These are phyloP conservation scores for Paraurostyla sp. DNA, from an alignment of 73 alveolate species.

Conservation along the genomic window DNA sequence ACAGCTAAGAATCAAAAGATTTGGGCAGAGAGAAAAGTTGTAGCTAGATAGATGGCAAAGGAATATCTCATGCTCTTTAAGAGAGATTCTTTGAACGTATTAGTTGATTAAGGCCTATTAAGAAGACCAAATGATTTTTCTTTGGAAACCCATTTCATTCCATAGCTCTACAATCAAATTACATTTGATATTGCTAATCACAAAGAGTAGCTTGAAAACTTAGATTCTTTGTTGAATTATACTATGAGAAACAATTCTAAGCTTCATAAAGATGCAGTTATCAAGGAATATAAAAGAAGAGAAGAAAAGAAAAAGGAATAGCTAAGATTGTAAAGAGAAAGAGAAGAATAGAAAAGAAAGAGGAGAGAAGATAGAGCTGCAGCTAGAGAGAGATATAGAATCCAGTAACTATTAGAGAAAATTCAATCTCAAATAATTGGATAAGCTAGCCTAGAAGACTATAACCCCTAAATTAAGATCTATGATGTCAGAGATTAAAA, in stretches of 20 bases:
- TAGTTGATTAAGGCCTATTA: slow-evolving; percentile 59
- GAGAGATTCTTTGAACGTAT: slow-evolving; percentile 62
- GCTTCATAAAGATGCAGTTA: slow-evolving; percentile 59
- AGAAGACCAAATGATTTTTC: slow-evolving; percentile 66
- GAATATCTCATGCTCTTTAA: slow-evolving; percentile 62
- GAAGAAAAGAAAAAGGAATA: slow-evolving; percentile 73
- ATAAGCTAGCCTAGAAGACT: slow-evolving; percentile 57
- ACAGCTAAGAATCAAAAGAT: slow-evolving; percentile 69
- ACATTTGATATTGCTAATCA: slow-evolving; percentile 40
- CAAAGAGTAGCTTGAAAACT: slow-evolving; percentile 48
- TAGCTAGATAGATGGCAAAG: slow-evolving; percentile 69
- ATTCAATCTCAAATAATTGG: neutral
- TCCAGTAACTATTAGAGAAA: slow-evolving; percentile 54
- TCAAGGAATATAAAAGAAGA: slow-evolving; percentile 67
- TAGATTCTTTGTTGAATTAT: slow-evolving; percentile 57
- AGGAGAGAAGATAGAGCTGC: slow-evolving; percentile 73
- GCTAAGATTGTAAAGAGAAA: slow-evolving; percentile 61
- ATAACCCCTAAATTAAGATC: slow-evolving; percentile 59
- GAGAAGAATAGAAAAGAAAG: slow-evolving; percentile 72
- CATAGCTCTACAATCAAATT: slow-evolving; percentile 58
- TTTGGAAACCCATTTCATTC: slow-evolving; percentile 50
- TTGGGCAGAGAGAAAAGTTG: slow-evolving; percentile 69
- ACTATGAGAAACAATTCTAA: slow-evolving; percentile 60
- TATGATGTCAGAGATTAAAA: slow-evolving; percentile 76
- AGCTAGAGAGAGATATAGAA: slow-evolving; percentile 72